phyloP scores from a whole-genome alignment of 805 yeast species.

The Kluyveromyces siamensis region DNA sequence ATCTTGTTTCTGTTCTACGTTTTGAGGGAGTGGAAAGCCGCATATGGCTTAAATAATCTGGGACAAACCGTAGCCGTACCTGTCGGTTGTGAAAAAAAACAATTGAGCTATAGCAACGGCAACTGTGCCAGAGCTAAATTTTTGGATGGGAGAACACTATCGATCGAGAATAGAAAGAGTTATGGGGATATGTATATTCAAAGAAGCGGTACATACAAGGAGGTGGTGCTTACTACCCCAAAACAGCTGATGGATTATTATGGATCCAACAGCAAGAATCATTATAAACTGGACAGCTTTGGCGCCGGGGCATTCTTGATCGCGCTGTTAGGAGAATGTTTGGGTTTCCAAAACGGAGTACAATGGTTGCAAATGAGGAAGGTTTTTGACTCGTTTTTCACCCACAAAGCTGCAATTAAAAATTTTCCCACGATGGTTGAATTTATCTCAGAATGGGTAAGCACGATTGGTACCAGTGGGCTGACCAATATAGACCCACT shows the following conservation, averaged over 20 bases:
- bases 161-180: neutral
- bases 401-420: neutral
- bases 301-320: neutral
- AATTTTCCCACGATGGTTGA: neutral
- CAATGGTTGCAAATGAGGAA: neutral
- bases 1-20: neutral
- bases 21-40: neutral
- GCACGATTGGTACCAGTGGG: neutral
- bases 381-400: neutral
- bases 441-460: neutral
- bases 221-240: neutral
- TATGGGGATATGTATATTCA: neutral
- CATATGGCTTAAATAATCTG: neutral
- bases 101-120: neutral
- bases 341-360: neutral
- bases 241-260: neutral
- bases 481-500: neutral
- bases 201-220: conserved; percentile 1
- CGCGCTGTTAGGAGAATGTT: neutral
- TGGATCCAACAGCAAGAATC: neutral
- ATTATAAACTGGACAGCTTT: neutral
- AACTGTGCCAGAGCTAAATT: neutral
- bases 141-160: neutral
- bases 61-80: neutral
- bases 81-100: neutral